Percentiles rank a stretch among this genome's conserved stretches.
Conservation (phyloP, 148 eudicot species). For the Rheum nobile region DNA sequence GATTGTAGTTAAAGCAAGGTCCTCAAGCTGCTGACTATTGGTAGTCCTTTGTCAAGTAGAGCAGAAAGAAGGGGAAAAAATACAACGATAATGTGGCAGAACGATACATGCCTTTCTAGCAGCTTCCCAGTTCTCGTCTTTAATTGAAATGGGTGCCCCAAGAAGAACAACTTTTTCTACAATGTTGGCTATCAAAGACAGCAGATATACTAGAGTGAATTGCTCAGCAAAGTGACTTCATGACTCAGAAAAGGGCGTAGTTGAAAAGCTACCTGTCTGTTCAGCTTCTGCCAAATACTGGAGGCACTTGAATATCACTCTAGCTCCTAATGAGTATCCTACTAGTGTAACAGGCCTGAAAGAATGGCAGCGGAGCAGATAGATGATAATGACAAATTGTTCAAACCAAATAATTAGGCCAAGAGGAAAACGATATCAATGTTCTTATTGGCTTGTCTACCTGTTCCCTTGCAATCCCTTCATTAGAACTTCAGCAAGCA, state of each 20-base stretch:
- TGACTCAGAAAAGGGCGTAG: background rate
- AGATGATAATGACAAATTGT: background rate
- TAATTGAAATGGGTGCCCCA: slow-evolving; percentile 77
- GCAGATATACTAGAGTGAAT: slow-evolving; percentile 8
- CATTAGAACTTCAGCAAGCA: slow-evolving; percentile 86
- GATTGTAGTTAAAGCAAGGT: background rate
- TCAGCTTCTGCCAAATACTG: slow-evolving; percentile 52
- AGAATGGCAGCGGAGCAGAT: slow-evolving; percentile 11
- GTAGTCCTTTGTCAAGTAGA: background rate
- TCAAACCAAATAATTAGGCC: background rate
- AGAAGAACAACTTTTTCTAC: slow-evolving; percentile 96
- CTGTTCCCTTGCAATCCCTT: slow-evolving; percentile 94
- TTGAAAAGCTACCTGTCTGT: slow-evolving; percentile 32
- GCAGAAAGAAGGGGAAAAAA: background rate
- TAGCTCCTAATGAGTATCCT: slow-evolving; percentile 95
- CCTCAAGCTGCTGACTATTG: background rate
- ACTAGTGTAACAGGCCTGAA: slow-evolving; percentile 97
- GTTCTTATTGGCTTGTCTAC: slow-evolving; percentile 22
- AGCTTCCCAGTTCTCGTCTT: slow-evolving; percentile 83
- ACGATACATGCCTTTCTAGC: slow-evolving; percentile 55
- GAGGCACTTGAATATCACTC: slow-evolving; percentile 89
- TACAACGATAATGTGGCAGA: background rate
- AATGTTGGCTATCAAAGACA: slow-evolving; percentile 51
- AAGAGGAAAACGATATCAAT: background rate
- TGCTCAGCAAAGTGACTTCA: background rate